A percentile compares a stretch with the other conserved stretches of the same genome.
Evolutionary conservation across 1,139 yeast genomes (phyloP).

Genomic region (Diutina mesorugosa): DNA sequence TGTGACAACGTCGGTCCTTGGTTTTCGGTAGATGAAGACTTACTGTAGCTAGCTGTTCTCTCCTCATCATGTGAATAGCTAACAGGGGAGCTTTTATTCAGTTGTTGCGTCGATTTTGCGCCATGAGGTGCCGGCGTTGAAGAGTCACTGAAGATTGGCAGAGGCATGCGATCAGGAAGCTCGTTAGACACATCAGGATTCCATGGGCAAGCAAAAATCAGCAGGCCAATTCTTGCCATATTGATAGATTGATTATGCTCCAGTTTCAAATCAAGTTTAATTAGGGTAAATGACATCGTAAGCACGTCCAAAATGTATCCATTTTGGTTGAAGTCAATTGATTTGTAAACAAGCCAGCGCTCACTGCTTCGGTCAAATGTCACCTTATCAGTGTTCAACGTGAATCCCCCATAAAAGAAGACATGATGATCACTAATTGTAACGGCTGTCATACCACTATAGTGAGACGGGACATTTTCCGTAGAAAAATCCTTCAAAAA

Average conservation of each 20-base stretch:
- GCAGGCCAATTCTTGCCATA: conserved; percentile 5
- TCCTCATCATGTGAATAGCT: neutral
- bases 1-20: neutral
- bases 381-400: conserved; percentile 14
- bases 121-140: neutral
- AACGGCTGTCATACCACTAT: conserved; percentile 17
- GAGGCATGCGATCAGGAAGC: neutral
- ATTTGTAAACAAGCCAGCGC: conserved; percentile 26
- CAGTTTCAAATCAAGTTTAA: conserved; percentile 12
- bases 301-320: conserved; percentile 25
- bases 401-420: conserved; percentile 32
- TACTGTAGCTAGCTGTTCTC: neutral
- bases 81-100: neutral
- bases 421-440: conserved; percentile 22
- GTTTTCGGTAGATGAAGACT: neutral
- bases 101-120: neutral
- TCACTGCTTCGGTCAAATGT: conserved; percentile 13
- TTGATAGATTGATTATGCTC: conserved; percentile 4
- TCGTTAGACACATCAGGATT: neutral
- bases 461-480: conserved; percentile 15
- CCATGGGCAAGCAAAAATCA: neutral
- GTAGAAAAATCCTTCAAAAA: conserved; percentile 8
- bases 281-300: conserved; percentile 19
- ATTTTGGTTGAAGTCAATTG: conserved; percentile 18
- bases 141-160: neutral